Base-by-base conservation (phyloP, 1,284 basidiomycete genomes). In the Neotropicomus parvogracilis region DNA sequence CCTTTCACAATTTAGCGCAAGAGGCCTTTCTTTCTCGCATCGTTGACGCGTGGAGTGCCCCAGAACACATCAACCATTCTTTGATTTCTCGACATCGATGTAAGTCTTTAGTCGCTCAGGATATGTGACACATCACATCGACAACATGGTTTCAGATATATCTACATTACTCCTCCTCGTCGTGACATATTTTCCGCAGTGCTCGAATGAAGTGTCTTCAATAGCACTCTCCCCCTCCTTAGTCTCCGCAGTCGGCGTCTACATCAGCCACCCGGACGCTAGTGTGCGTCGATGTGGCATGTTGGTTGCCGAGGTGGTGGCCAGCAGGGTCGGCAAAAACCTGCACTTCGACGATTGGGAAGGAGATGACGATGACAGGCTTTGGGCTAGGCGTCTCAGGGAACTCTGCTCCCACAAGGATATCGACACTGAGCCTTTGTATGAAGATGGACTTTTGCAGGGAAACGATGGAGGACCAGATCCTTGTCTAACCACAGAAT, bases 201-300 rank as follows among this genome's bases (percentile, higher is more conserved):
- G 73, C 16, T 77, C 81, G 28, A 56, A 68, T 9, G 56, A 64
- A 52, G 57, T 72, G 60, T 50, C 63, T 56, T 59, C 67, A 11
- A 63, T 85, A 2, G 74, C 80, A 2, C 61, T 77, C 35, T 85
- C 82, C 1, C 70, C 82, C 1, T 52, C 72, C 0, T 88, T 98
- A 60, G 78, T 98, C 48, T 73, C 76, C 17, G 83, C 84, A 6
- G 77, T 97, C 26, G 81, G 87, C 9, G 69, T 70, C 6, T 95
- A 94, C 60, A 82, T 97, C 35, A 75, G 75, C 0, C 92, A 97
- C 59, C 70, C 87, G 4, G 91, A 95, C 49, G 70, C 76, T 4
- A 76, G 80, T 2, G 77, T 97, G 12, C 83, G 95, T 2, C 77
- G 86, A n/a, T 86, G 92, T 55, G 95, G 95, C 3, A 97, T 98